These are phyloP conservation scores for Echria macrotheca DNA, from an alignment of 495 filamentous ascomycete species.

Conservation along the genomic window DNA sequence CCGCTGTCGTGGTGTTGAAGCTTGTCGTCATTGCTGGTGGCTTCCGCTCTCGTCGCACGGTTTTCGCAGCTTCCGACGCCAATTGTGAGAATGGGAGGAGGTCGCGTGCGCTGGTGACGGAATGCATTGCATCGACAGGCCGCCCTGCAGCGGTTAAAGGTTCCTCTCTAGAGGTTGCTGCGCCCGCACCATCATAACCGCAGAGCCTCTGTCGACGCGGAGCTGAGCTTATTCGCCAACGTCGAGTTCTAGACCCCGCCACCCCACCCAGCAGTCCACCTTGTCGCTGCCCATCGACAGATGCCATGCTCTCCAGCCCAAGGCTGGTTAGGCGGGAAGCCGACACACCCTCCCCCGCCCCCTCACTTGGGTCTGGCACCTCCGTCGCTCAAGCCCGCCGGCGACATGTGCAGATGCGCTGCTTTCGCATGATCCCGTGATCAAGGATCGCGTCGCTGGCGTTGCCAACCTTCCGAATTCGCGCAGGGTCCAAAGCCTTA, in stretches of 20 bases:
- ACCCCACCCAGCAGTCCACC: conserved; percentile 25
- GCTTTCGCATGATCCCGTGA: conserved; percentile 13
- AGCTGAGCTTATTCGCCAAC: conserved; percentile 13
- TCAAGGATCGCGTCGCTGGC: too few species aligned
- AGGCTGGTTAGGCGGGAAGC: conserved; percentile 15
- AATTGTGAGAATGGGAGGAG: too few species aligned
- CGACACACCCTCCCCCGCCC: conserved; percentile 8
- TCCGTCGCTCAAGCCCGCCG: conserved; percentile 8
- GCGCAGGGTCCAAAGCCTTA: conserved; percentile 6
- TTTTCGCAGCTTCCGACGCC: too few species aligned
- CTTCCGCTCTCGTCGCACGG: too few species aligned
- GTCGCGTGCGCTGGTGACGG: too few species aligned
- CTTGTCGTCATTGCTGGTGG: too few species aligned
- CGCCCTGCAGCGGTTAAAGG: conserved; percentile 14
- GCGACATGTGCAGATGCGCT: conserved; percentile 12
- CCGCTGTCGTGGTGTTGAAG: too few species aligned
- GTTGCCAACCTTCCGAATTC: neutral
- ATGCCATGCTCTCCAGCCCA: conserved; percentile 20
- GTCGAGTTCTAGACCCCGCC: conserved; percentile 20
- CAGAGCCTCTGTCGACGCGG: conserved; percentile 8
- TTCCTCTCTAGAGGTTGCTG: neutral
- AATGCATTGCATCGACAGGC: neutral
- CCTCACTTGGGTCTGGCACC: conserved; percentile 5
- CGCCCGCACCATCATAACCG: conserved; percentile 9
- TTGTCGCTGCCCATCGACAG: conserved; percentile 12